Evolutionary conservation across 2,329 filamentous ascomycete genomes (phyloP).

Genomic region (Exophiala spinifera): DNA sequence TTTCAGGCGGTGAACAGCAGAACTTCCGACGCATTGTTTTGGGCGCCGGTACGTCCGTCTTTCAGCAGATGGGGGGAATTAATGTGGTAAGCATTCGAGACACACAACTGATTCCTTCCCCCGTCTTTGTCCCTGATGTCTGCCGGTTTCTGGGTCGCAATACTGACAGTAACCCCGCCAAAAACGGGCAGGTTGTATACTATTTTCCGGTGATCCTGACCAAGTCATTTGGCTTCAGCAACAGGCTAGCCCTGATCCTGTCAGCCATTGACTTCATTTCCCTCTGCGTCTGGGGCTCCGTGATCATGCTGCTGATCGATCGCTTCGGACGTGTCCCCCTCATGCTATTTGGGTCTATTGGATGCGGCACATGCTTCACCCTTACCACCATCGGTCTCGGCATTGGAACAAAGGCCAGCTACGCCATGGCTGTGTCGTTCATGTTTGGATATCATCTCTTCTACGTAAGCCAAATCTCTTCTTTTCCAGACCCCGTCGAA

Average conservation of each 20-base stretch:
- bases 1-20: constrained; percentile 37
- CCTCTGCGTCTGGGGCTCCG: constrained; percentile 2
- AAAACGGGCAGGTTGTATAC: constrained; percentile 9
- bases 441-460: constrained; percentile 3
- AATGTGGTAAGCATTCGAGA: constrained; percentile 53
- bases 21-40: constrained; percentile 41
- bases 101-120: constrained; percentile 40
- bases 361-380: constrained; percentile 28
- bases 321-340: constrained; percentile 42
- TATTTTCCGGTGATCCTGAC: constrained; percentile 6
- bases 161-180: constrained; percentile 41
- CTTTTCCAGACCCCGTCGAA: constrained; percentile 22
- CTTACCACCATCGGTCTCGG: constrained; percentile 38
- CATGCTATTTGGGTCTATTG: constrained; percentile 26
- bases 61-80: constrained; percentile 51
- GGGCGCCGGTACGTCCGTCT: constrained; percentile 40
- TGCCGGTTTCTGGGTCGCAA: neutral
- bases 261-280: constrained; percentile 2
- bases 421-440: constrained; percentile 36
- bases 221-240: constrained; percentile 4
- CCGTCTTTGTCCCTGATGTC: constrained; percentile 35
- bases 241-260: constrained; percentile 2
- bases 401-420: neutral
- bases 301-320: constrained; percentile 45
- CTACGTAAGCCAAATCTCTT: constrained; percentile 33